Conservation (phyloP, 2,329 filamentous ascomycete species). For the Fusarium udum region DNA sequence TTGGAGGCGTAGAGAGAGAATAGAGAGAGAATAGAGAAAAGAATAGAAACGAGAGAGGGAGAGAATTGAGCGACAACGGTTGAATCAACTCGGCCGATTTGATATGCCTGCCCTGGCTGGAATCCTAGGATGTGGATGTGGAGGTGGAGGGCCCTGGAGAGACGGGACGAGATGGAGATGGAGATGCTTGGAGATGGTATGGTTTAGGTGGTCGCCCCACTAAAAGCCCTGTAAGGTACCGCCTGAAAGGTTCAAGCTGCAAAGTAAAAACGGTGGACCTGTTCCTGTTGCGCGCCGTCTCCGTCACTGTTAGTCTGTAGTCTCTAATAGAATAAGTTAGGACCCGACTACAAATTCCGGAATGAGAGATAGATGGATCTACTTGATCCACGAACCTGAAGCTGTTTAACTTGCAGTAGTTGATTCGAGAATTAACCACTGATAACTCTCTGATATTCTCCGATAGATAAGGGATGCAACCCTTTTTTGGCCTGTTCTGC, state of each 20-base stretch:
- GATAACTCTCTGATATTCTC: slow-evolving; percentile 21
- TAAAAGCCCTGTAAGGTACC: slow-evolving; percentile 36
- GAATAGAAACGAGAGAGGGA: neutral
- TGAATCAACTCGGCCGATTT: slow-evolving; percentile 3
- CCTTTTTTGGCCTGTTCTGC: neutral
- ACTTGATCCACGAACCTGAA: neutral
- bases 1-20: no score
- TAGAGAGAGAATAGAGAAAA: neutral
- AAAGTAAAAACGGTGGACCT: slow-evolving; percentile 17
- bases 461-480: slow-evolving; percentile 19
- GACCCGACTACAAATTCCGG: slow-evolving; percentile 7
- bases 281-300: slow-evolving; percentile 17
- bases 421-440: neutral
- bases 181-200: neutral
- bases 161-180: neutral
- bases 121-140: slow-evolving; percentile 7
- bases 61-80: slow-evolving; percentile 3
- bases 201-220: slow-evolving; percentile 22
- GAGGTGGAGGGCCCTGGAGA: slow-evolving; percentile 1
- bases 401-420: neutral
- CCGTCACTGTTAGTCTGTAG: slow-evolving; percentile 10
- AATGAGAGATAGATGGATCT: neutral
- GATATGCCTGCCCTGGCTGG: slow-evolving; percentile 8
- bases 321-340: neutral
- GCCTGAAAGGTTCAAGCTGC: slow-evolving; percentile 23